phyloP scores from a whole-genome alignment of 2,329 filamentous ascomycete species.

The Apiospora arundinis region DNA sequence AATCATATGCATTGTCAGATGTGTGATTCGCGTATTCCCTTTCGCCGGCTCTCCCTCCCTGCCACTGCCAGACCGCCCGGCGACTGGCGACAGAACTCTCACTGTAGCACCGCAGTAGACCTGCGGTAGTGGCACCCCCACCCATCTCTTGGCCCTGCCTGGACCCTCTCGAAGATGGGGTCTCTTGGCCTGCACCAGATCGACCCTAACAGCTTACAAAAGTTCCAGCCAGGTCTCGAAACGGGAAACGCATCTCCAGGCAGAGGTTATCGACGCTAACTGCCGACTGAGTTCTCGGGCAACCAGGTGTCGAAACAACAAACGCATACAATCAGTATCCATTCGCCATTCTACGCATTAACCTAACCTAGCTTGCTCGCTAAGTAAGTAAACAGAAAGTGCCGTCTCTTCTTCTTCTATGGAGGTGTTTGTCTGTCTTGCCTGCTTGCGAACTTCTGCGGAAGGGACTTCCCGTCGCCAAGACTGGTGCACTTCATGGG shows the following conservation, averaged over 20 bases:
- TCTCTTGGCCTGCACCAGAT: slow-evolving; percentile 14
- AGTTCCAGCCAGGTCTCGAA: slow-evolving; percentile 13
- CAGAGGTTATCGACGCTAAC: background rate
- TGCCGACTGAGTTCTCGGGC: slow-evolving; percentile 1
- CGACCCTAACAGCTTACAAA: background rate
- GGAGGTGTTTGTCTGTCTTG: background rate
- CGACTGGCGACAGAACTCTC: background rate
- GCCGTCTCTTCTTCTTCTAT: background rate
- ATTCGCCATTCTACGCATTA: background rate
- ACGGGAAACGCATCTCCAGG: background rate
- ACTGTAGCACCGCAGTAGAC: background rate
- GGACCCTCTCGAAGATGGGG: background rate
- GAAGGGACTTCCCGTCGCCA: background rate
- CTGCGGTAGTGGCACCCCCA: background rate
- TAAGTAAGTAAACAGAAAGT: background rate
- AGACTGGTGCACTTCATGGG: background rate
- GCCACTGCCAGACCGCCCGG: slow-evolving; percentile 5
- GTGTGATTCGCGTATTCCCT: slow-evolving; percentile 4
- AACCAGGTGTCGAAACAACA: slow-evolving; percentile 14
- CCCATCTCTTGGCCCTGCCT: slow-evolving; percentile 8
- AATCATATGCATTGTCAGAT: slow-evolving; percentile 3
- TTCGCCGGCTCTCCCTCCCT: too few relatives aligned
- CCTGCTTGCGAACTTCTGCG: background rate
- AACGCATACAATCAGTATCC: slow-evolving; percentile 2
- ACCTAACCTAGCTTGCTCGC: too few relatives aligned